Conservation (phyloP, 1,284 basidiomycete genomes). For the Marasmius oreades region DNA sequence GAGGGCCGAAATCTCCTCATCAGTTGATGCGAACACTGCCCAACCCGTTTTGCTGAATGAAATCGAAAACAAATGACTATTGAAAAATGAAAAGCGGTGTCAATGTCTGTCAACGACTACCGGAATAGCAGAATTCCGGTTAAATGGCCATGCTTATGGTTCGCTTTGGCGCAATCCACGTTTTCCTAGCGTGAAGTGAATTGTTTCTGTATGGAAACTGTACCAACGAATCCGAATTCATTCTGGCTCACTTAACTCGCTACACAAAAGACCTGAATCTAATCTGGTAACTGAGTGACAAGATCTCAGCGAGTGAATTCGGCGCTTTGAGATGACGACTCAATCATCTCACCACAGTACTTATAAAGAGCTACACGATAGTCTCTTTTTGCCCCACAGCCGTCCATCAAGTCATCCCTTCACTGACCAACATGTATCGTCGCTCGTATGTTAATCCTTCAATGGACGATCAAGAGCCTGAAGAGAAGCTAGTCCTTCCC, state of each 20-base stretch:
- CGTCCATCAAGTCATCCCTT: neutral
- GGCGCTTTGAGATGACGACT: too few species aligned
- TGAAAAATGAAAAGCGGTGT: too few species aligned
- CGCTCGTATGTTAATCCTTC: constrained; percentile 7
- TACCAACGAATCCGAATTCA: neutral
- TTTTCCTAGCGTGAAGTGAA: neutral
- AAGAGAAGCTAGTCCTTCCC: constrained; percentile 21
- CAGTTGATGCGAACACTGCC: too few species aligned
- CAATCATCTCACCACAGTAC: neutral
- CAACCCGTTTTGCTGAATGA: too few species aligned
- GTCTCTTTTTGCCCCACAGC: neutral
- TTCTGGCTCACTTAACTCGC: too few species aligned
- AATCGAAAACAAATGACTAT: too few species aligned
- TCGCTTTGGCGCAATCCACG: neutral
- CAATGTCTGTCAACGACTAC: neutral
- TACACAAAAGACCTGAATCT: too few species aligned
- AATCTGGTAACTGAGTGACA: too few species aligned
- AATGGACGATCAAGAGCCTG: constrained; percentile 12
- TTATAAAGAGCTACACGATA: neutral
- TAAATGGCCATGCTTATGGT: neutral
- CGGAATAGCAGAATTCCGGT: neutral
- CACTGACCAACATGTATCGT: constrained; percentile 15
- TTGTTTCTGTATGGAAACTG: neutral
- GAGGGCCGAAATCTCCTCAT: too few species aligned
- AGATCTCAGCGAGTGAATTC: too few species aligned